phyloP scores from a whole-genome alignment of 2,329 filamentous ascomycete genomes.

The Sordariomycetes sp. region DNA sequence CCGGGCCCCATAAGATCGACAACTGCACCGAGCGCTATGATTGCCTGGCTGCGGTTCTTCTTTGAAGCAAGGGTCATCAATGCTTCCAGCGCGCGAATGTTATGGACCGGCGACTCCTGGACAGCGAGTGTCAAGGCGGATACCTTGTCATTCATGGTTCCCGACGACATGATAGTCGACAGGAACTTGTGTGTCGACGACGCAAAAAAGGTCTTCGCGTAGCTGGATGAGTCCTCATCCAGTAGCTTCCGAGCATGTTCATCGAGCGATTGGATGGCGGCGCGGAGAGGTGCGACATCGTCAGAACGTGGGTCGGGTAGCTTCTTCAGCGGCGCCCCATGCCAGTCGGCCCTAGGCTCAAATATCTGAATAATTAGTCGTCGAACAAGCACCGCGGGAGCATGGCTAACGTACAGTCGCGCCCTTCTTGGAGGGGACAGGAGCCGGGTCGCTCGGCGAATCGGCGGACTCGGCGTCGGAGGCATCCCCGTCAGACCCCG shows the following conservation, averaged over 20 bases:
- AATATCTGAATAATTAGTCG: slow-evolving; percentile 30
- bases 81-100: slow-evolving; percentile 77
- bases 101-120: slow-evolving; percentile 93
- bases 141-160: slow-evolving; percentile 93
- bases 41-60: slow-evolving; percentile 83
- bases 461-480: not conserved
- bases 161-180: slow-evolving; percentile 91
- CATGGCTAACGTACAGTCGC: not conserved
- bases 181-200: slow-evolving; percentile 93
- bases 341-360: slow-evolving; percentile 48
- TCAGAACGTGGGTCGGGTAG: slow-evolving; percentile 34
- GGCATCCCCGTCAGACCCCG: slow-evolving; percentile 6
- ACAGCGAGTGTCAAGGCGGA: slow-evolving; percentile 89
- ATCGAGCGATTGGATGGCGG: slow-evolving; percentile 42
- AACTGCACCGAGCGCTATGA: slow-evolving; percentile 83
- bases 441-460: not conserved
- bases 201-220: slow-evolving; percentile 61
- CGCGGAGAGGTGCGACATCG: slow-evolving; percentile 28
- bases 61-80: slow-evolving; percentile 79
- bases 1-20: slow-evolving; percentile 93
- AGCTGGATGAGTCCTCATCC: slow-evolving; percentile 66
- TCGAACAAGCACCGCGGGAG: not conserved
- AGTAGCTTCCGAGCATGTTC: slow-evolving; percentile 65
- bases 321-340: slow-evolving; percentile 29
- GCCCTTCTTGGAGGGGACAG: not conserved